Base-by-base conservation (phyloP, 139 green algal genomes). In the Marvania coccoides region DNA sequence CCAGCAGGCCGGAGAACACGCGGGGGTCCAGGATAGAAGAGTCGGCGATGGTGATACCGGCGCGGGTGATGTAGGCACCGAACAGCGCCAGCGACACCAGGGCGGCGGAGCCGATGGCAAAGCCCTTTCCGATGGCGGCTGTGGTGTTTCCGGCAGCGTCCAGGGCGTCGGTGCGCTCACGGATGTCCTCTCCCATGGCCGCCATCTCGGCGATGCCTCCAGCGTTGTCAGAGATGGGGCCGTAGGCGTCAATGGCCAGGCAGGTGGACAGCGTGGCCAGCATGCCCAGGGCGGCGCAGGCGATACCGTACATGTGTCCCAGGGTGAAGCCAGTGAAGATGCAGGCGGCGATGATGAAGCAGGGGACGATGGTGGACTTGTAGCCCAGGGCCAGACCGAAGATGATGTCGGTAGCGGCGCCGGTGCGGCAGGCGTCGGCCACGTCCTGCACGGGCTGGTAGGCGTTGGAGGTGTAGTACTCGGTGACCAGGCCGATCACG, bases 61-160 rank as follows among this genome's bases (percentile, higher is more conserved):
- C 85, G 38, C 88, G 87, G 1, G 82, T 95, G 47, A 96, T 69
- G 66, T 95, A 98, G 59, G 92, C 92, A 48, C 93, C 93, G 65
- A 98, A 98, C 54, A 98, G 86, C 3, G 93, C 93, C 51, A 98
- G 87, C 24, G 93, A 98, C 63, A 98, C 93, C 4, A 98, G 88
- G 0, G 93, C 93, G 47, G 93, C 93, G 3, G 93, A 98, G 66
- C 93, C 93, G 63, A 97, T 98, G 70, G 93, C 93, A 74, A 98
- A 98, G 68, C 93, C 91, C 79, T 98, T 98, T 65, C 92, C 92
- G 65, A 98, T 97, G 74, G 92, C 92, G 67, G 92, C 92, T 33
- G 93, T 98, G 70, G 93, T 98, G 89, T 98, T 98, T 70, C 93
- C 93, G 12, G 93, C 93, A 55, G 93, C 87, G 67, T 98, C 91